Base-by-base conservation (phyloP, 164 flowering plant genomes). In the Aristolochia californica region DNA sequence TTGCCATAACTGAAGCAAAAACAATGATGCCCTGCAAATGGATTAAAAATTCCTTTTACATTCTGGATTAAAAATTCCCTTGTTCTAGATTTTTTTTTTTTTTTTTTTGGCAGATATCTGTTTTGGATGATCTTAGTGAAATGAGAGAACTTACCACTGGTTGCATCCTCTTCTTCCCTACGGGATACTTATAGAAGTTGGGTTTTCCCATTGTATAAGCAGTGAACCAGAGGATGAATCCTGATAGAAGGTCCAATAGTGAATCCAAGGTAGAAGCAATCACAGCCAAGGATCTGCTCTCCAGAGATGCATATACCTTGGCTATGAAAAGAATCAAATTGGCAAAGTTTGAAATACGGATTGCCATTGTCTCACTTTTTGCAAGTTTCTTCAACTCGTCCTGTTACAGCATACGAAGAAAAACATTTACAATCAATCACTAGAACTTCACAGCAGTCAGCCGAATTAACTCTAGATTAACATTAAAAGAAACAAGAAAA, bases 211-310 rank as follows among this genome's bases (percentile, higher is more conserved):
- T 88, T 53, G 91, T 81, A 74, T 84, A 7, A 47, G 88, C 61
- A 60, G 97, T 84, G 68, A 86, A 88, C 97, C 97, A 88, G 34
- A 88, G 60, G 40, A 88, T 88, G 55, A 88, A 81, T 9, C 96
- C 96, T 7, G 96, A 88, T 30, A 88, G 66, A 38, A 88, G 84
- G 73, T 85, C 96, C 70, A 88, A 67, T 23, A 88, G 67, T 5
- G 94, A 88, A 44, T 85, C 96, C 69, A 88, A 51, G 5, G 96
- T 88, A 10, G 97, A 88, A 4, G 97, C 94, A 49, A 88, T 84
- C n/a, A 86, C 94, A 7, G 97, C 97, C 74, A 88, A 54, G 3
- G 97, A 88, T 69, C 77, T 78, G 75, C 94, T 88, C 74, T 74
- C 80, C 12, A 77, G 0, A 2, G 97, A 86, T 34, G 97, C 97